Base-by-base conservation (phyloP, 2,329 filamentous ascomycete genomes). In the Venturia nashicola region DNA sequence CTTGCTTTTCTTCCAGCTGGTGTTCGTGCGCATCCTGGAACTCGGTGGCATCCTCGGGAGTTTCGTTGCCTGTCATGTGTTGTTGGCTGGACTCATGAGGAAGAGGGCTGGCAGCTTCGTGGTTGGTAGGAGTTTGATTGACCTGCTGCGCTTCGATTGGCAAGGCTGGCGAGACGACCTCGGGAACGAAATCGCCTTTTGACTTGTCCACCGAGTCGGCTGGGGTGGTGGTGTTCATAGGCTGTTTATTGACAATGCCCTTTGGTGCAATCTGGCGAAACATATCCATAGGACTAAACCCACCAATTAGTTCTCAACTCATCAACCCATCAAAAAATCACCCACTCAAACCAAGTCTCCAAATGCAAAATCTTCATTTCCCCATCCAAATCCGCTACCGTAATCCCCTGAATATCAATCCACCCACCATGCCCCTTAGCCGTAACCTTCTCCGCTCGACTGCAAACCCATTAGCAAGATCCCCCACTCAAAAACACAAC, bases 381-480 rank as follows among this genome's bases (percentile, higher is more conserved):
- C 16, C 84, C 82, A 68, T 87, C 83, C 6, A 88, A 80, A 23
- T 78, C 78, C 12, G 85, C 86, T 16, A 87, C 78, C 0, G 83
- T 84, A 42, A 88, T 75, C 5, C 86, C 86, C 70, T 85, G 77
- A 65, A 88, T 85, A 66, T 88, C 83, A 65, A 88, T 86, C 1
- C 73, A 65, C 0, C 81, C 80, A 42, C 83, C 83, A 67, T 87
- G 83, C 1, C 84, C 83, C 70, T 84, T 84, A 61, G 82, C 80
- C 0, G 76, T 82, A 43, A 88, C 80, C 66, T 85, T 87, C 67
- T 88, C 82, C 7, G 82, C 84, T 67, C 82, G 80, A 70, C 84
- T 86, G 64, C 66, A 39, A 7, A 34, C 18, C 27, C 18, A 62
- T 67, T 40, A 69, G 66, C 42, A 32, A 27, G 1, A 6, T 27